Evolutionary conservation across 83 land plant species (phyloP).

Genomic region (Diphasiastrum complanatum): DNA sequence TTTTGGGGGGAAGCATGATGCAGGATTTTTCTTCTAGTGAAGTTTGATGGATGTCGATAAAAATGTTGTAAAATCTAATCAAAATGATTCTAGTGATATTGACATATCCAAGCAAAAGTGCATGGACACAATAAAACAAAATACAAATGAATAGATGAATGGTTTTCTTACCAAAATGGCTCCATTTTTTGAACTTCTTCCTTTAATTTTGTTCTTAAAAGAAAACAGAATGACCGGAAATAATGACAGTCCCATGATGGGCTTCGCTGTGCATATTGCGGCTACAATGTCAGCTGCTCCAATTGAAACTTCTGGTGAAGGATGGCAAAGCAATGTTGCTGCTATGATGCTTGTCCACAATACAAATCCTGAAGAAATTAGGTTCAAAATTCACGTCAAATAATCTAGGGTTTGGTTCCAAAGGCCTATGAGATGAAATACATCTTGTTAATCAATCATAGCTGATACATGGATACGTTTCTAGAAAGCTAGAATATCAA

Average conservation of each 20-base stretch:
- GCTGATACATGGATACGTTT: no score
- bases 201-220: slow-evolving; percentile 30
- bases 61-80: no score
- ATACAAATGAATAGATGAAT: neutral
- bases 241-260: slow-evolving; percentile 42
- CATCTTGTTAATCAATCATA: no score
- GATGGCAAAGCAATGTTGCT: slow-evolving; percentile 43
- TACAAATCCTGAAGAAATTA: slow-evolving; percentile 38
- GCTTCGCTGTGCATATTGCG: slow-evolving; percentile 32
- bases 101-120: no score
- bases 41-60: no score
- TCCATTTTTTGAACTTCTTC: slow-evolving; percentile 13
- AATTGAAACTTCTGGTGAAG: slow-evolving; percentile 14
- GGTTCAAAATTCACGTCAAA: neutral
- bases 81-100: no score
- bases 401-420: no score
- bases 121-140: neutral
- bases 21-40: no score
- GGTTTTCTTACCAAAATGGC: slow-evolving; percentile 33
- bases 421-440: no score
- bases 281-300: slow-evolving; percentile 44
- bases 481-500: no score
- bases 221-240: slow-evolving; percentile 49
- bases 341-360: slow-evolving; percentile 34
- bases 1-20: no score